These are phyloP conservation scores for Ammopiptanthus mongolicus DNA, from an alignment of 306 rosid species.

Conservation along the genomic window DNA sequence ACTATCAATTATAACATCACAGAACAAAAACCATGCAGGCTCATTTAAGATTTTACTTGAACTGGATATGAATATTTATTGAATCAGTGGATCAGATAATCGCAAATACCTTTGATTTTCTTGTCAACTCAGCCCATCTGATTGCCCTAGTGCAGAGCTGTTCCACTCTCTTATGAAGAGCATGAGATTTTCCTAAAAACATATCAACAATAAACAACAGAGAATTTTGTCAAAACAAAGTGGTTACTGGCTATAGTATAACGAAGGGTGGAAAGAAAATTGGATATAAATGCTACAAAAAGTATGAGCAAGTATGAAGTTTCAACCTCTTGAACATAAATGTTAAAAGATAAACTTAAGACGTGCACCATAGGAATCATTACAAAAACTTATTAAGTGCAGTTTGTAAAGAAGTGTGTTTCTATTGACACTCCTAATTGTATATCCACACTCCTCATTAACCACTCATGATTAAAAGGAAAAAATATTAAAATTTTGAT, in stretches of 20 bases:
- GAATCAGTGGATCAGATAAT: too few species aligned
- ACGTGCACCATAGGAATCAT: not conserved
- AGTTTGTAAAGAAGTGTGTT: not conserved
- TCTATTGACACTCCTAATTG: too few species aligned
- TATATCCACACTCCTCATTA: too few species aligned
- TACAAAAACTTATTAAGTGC: not conserved
- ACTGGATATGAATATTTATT: not conserved
- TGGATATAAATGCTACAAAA: not conserved
- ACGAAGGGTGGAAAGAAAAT: not conserved
- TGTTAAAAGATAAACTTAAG: not conserved
- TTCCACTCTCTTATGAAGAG: conserved; percentile 53
- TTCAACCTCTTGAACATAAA: not conserved
- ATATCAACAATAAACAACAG: conserved; percentile 10
- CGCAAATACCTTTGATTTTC: conserved; percentile 40
- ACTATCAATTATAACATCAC: not conserved
- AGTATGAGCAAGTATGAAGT: not conserved
- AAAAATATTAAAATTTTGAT: too few species aligned
- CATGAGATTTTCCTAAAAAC: conserved; percentile 44
- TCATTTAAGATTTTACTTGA: conserved; percentile 8
- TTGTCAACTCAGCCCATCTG: conserved; percentile 45
- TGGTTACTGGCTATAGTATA: not conserved
- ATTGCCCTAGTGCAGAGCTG: conserved; percentile 48
- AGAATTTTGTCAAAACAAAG: not conserved
- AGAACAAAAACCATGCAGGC: not conserved
- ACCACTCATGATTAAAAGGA: too few species aligned